phyloP scores from a whole-genome alignment of 495 filamentous ascomycete species.

The Margaritispora aquatica region DNA sequence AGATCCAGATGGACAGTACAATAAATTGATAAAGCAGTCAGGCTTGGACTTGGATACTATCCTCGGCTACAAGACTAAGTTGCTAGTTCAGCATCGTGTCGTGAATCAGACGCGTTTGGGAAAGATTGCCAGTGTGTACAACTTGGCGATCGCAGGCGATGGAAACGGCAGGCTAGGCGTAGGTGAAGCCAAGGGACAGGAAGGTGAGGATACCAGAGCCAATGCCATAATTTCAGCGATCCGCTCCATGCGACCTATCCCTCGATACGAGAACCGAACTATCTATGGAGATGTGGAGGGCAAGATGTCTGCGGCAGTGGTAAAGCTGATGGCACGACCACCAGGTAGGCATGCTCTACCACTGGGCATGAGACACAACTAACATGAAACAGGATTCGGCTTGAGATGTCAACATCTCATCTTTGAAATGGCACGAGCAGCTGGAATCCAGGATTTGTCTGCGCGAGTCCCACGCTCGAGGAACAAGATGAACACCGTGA shows the following conservation, averaged over 20 bases:
- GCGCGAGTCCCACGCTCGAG: conserved; percentile 70
- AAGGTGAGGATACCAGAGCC: conserved; percentile 51
- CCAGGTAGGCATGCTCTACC: conserved; percentile 61
- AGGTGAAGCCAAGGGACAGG: conserved; percentile 81
- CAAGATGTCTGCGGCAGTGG: conserved; percentile 78
- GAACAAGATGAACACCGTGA: conserved; percentile 96
- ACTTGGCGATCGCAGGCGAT: conserved; percentile 76
- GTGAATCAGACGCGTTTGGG: conserved; percentile 94
- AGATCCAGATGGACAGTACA: conserved; percentile 43
- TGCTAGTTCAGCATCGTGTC: conserved; percentile 64
- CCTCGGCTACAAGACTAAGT: conserved; percentile 48
- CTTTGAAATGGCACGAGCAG: conserved; percentile 81
- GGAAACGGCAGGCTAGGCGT: conserved; percentile 77
- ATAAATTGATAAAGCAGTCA: conserved; percentile 55
- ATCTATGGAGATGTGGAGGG: conserved; percentile 79
- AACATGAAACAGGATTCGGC: conserved; percentile 67
- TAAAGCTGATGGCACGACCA: conserved; percentile 72
- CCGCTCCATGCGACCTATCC: conserved; percentile 78
- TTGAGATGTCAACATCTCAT: conserved; percentile 84
- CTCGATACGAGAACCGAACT: conserved; percentile 83
- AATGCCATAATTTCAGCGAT: conserved; percentile 74
- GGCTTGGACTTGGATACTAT: conserved; percentile 58
- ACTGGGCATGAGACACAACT: conserved; percentile 2
- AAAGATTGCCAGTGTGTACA: conserved; percentile 70
- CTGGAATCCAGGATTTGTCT: conserved; percentile 79